Evolutionary conservation across 202 grass and related monocot genomes (phyloP).

Genomic region (Schoenoplectus tabernaemontani): DNA sequence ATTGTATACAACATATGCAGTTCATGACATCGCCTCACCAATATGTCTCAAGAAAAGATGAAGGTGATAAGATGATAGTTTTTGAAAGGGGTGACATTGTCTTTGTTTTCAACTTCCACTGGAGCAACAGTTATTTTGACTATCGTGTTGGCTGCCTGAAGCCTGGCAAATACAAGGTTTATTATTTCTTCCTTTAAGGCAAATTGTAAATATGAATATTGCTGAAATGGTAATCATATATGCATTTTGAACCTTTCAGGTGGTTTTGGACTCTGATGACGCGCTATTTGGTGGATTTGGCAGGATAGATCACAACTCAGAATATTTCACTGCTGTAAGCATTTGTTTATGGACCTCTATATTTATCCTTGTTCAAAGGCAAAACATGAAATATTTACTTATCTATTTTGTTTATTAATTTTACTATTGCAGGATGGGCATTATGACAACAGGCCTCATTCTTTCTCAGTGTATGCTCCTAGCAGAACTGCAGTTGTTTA

Average conservation of each 20-base stretch:
- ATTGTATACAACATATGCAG: slow-evolving; percentile 41
- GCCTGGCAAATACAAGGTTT: slow-evolving; percentile 81
- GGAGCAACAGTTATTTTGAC: slow-evolving; percentile 73
- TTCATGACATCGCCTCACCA: slow-evolving; percentile 96
- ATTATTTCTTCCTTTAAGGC: slow-evolving; percentile 7
- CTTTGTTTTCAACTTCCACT: slow-evolving; percentile 99
- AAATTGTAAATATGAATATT: not conserved
- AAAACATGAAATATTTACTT: not conserved
- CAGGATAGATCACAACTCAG: slow-evolving; percentile 60
- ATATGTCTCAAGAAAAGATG: slow-evolving; percentile 91
- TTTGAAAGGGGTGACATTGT: slow-evolving; percentile 84
- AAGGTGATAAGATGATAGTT: slow-evolving; percentile 76
- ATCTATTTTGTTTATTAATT: not conserved
- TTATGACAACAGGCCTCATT: slow-evolving; percentile 73
- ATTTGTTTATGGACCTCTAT: slow-evolving; percentile 1
- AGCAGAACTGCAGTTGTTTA: slow-evolving; percentile 86
- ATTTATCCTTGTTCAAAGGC: not conserved
- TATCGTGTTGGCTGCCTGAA: slow-evolving; percentile 75
- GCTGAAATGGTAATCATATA: slow-evolving; percentile 14
- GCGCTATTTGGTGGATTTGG: slow-evolving; percentile 78
- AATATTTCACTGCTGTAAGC: slow-evolving; percentile 75
- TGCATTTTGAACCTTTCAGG: slow-evolving; percentile 32
- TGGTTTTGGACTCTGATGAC: slow-evolving; percentile 86
- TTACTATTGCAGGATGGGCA: slow-evolving; percentile 42
- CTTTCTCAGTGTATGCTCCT: slow-evolving; percentile 72